Evolutionary conservation across 768 basidiomycete species (phyloP), one percentile per base, ranked within the genome.

Genomic region (Mycena galericulata): DNA sequence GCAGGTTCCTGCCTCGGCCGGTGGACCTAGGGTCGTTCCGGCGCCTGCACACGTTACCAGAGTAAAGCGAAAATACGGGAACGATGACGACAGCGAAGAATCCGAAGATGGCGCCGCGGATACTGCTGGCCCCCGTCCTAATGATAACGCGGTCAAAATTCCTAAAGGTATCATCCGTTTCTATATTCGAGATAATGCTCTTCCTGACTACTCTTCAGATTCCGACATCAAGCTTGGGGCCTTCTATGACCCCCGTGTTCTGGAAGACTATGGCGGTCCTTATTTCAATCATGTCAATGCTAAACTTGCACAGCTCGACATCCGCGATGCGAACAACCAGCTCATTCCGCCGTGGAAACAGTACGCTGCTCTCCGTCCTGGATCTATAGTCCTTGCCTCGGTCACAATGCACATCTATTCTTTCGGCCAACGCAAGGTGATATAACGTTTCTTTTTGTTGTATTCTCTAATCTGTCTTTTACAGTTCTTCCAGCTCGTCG

Each of bases 191-290:
- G 6, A 36, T 36, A 36, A 36, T 36, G 34, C 34, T 14, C 34
- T 36, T 7, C 34, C 34, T 36, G 34, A 36, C 34, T 6, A 36
- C 34, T 36, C 34, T 36, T 36, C 34, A 43, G 41, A n/a, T n/a
- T 43, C 41, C 9, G 41, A 43, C 20, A 43, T 43, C 41, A 43
- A 43, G 17, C 41, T 58, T 38, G 55, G 43, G 15, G 63, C 36
- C 34, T 75, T 45, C 29, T 73, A 65, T 30, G 34, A 60, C 38
- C 63, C 54, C 8, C 34, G 45, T 32, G n/a, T 65, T 18, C 55
- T 65, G 18, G 20, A 15, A 11, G 63, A 65, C 46, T 53, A 65
- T 36, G 20, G 29, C 22, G 63, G 63, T 22, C n/a, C 38, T 40
- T 65, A 65, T 36, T 65, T 65, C 34, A 36, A 47, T 15, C 63